Conservation (phyloP, 371 early-diverging fungal species). For the Batrachochytrium dendrobatidis region DNA sequence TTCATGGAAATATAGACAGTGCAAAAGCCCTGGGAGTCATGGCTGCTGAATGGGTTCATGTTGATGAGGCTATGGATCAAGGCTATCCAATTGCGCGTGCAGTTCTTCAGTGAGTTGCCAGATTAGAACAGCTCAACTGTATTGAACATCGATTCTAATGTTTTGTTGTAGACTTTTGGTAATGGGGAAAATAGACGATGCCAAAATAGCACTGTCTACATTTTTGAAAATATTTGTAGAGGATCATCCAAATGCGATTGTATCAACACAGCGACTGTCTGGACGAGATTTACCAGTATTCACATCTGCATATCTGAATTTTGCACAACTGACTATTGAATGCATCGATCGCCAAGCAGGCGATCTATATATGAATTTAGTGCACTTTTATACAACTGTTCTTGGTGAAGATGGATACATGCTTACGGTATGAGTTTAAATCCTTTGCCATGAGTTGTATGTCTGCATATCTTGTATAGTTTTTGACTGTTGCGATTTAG, state of each 20-base stretch:
- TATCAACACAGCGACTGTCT: constrained; percentile 13
- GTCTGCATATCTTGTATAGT: constrained; percentile 3
- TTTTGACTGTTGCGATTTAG: background rate
- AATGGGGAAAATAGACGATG: constrained; percentile 64
- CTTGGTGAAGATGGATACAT: constrained; percentile 37
- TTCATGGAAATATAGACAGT: constrained; percentile 52
- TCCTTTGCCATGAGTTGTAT: constrained; percentile 26
- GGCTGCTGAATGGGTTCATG: constrained; percentile 63
- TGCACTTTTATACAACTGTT: constrained; percentile 50
- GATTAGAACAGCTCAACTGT: background rate
- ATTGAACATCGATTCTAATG: background rate
- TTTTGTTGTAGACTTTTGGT: constrained; percentile 39
- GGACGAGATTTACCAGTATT: constrained; percentile 28
- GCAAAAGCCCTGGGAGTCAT: constrained; percentile 63
- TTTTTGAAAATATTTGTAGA: constrained; percentile 40
- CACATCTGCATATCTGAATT: constrained; percentile 60
- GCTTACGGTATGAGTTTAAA: constrained; percentile 22
- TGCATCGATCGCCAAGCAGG: constrained; percentile 61
- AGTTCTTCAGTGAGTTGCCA: constrained; percentile 56
- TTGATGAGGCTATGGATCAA: constrained; percentile 44
- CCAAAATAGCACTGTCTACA: constrained; percentile 53
- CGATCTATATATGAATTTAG: constrained; percentile 49
- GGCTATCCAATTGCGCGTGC: constrained; percentile 75
- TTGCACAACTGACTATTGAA: constrained; percentile 59
- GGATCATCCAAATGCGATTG: constrained; percentile 5